These are phyloP conservation scores for Immersiporthe knoxdaviesiana DNA, from an alignment of 2,329 filamentous ascomycete species.

Conservation along the genomic window DNA sequence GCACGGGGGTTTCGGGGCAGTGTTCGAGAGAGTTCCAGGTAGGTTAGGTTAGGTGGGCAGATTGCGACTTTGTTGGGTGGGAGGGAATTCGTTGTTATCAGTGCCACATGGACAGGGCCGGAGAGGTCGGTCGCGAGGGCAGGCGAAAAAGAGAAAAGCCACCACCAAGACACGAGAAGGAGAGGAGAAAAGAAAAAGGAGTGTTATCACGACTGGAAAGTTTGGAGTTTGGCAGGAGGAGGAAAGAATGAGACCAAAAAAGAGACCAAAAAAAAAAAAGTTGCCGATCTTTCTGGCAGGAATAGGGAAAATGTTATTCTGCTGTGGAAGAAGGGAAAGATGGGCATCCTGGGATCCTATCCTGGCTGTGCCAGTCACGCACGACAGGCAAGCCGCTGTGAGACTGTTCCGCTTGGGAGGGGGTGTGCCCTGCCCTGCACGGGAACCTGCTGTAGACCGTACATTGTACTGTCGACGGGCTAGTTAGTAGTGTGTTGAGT, in stretches of 20 bases:
- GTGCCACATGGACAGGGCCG: constrained; percentile 1
- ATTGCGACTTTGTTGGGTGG: constrained; percentile 3
- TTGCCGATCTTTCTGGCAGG: constrained; percentile 24
- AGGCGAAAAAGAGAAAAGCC: constrained; percentile 10
- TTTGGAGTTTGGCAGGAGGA: constrained; percentile 5
- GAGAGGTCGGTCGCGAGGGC: constrained; percentile 14
- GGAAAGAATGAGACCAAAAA: constrained; percentile 14
- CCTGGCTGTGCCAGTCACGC: constrained; percentile 23
- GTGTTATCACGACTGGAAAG: constrained; percentile 11
- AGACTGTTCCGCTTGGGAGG: constrained; percentile 20
- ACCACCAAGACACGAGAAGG: constrained; percentile 19
- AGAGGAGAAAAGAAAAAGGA: constrained; percentile 3
- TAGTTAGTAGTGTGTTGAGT: background rate
- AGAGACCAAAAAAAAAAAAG: constrained; percentile 21
- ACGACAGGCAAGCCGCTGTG: constrained; percentile 12
- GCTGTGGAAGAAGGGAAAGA: constrained; percentile 19
- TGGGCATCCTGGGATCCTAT: constrained; percentile 12
- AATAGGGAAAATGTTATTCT: constrained; percentile 17
- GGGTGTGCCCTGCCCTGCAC: constrained; percentile 13
- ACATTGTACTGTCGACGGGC: constrained; percentile 11
- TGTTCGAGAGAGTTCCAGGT: constrained; percentile 12
- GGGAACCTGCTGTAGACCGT: constrained; percentile 21
- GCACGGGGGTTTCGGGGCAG: background rate
- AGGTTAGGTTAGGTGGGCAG: background rate
- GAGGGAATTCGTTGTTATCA: background rate